Evolutionary conservation across 176 grass and related monocot genomes (phyloP).

Genomic region (Oryza longistaminata): DNA sequence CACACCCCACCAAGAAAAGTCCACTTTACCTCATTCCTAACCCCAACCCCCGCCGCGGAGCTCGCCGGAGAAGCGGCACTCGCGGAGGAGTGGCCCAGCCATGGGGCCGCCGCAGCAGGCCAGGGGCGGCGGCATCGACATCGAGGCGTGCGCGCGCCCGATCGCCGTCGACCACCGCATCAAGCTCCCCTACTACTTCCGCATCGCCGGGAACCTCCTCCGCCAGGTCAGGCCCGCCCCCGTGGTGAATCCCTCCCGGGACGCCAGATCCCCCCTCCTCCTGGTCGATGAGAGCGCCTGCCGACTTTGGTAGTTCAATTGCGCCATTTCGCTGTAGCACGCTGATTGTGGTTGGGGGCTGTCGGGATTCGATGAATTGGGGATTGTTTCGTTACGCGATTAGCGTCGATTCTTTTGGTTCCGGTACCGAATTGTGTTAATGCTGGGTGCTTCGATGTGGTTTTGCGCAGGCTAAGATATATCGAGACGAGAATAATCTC

Average conservation of each 20-base stretch:
- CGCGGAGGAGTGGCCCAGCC: neutral
- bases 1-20: constrained; percentile 12
- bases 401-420: neutral
- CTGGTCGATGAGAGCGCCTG: neutral
- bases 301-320: neutral
- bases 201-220: constrained; percentile 84
- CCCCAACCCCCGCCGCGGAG: constrained; percentile 15
- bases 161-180: constrained; percentile 90
- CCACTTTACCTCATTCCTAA: constrained; percentile 15
- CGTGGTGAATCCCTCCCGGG: neutral
- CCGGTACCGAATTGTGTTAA: constrained; percentile 36
- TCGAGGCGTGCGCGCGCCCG: constrained; percentile 62
- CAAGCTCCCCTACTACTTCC: constrained; percentile 88
- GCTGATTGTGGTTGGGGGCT: neutral
- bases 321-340: neutral
- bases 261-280: constrained; percentile 24
- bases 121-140: constrained; percentile 60
- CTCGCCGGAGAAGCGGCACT: constrained; percentile 13
- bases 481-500: constrained; percentile 86
- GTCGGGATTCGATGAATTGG: constrained; percentile 24
- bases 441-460: constrained; percentile 12
- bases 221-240: constrained; percentile 58
- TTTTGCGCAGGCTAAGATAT: constrained; percentile 78
- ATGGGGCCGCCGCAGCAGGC: constrained; percentile 51
- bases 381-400: constrained; percentile 26